Conservation (phyloP, 495 filamentous ascomycete genomes). For the Penicillium egyptiacum region DNA sequence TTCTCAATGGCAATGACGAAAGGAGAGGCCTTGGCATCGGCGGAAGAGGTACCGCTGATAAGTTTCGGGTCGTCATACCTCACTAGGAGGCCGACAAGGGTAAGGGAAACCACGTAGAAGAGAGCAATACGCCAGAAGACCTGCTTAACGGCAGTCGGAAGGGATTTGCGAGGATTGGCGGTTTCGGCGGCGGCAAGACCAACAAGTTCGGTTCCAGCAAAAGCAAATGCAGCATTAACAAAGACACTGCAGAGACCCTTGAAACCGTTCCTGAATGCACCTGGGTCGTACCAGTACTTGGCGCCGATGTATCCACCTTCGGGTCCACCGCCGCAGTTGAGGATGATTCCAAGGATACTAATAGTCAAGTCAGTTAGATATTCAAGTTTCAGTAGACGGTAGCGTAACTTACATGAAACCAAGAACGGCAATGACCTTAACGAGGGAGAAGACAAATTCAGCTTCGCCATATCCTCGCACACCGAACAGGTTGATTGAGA, state of each 20-base stretch:
- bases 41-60: slow-evolving; percentile 51
- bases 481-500: slow-evolving; percentile 81
- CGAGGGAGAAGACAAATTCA: slow-evolving; percentile 80
- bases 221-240: slow-evolving; percentile 90
- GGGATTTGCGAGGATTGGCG: slow-evolving; percentile 78
- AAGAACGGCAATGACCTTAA: slow-evolving; percentile 86
- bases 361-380: slow-evolving; percentile 16
- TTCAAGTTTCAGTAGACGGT: background rate
- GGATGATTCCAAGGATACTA: slow-evolving; percentile 74
- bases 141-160: slow-evolving; percentile 86
- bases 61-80: slow-evolving; percentile 64
- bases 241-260: slow-evolving; percentile 93
- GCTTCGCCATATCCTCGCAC: slow-evolving; percentile 89
- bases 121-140: slow-evolving; percentile 94
- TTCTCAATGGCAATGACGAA: slow-evolving; percentile 87
- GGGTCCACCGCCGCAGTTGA: slow-evolving; percentile 78
- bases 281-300: slow-evolving; percentile 78
- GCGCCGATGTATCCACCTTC: slow-evolving; percentile 78
- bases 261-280: slow-evolving; percentile 90
- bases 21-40: slow-evolving; percentile 74
- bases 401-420: slow-evolving; percentile 73
- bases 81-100: slow-evolving; percentile 72
- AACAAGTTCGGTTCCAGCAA: slow-evolving; percentile 91
- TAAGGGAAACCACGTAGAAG: slow-evolving; percentile 78
- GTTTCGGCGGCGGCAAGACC: slow-evolving; percentile 88